Evolutionary conservation across 306 rosid species (phyloP), one percentile per base, ranked within the genome.

Genomic region (Biancaea sappan): DNA sequence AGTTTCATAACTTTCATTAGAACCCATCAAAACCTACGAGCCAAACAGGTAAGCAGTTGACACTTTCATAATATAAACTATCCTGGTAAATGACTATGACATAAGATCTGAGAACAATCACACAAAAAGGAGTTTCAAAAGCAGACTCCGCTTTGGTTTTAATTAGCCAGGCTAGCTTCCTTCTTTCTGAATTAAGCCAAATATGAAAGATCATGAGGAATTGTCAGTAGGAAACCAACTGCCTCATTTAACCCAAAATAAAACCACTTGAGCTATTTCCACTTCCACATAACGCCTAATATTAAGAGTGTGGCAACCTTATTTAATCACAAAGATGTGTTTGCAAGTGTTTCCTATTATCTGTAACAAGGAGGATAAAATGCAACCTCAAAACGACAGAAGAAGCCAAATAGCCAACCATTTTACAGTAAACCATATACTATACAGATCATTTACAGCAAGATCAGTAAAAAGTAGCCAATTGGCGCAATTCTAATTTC

Each of bases 401-500:
- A 15, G 48, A 43, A 43, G 48, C 41, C 46, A 52, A 19, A 35
- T 13, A 40, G 65, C 66, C 43, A 51, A 28, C 19, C 59, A 31
- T 63, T 40, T 78, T 66, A 21, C 47, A 63, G n/a, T 2, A 28
- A 51, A 52, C 16, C 37, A 61, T 5, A 24, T 38, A 18, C 28
- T 37, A 19, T 4, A 32, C 37, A 50, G 64, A 59, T 29, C 47
- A 73, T 21, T 57, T 38, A 11, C 66, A 50, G 29, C 28, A n/a
- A 68, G 4, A 34, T 69, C 21, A 69, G 28, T 40, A 29, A 11
- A 19, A 66, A 21, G 66, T 31, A 31, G 32, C 19, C 28, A 21
- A 69, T n/a, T n/a, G n/a, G n/a, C n/a, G n/a, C n/a, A n/a, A n/a
- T 62, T 38, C 71, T 34, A 44, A 58, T 69, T 68, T 35, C n/a